Conservation (phyloP, 106 monocot species). For the Dendrobium chrysotoxum region DNA sequence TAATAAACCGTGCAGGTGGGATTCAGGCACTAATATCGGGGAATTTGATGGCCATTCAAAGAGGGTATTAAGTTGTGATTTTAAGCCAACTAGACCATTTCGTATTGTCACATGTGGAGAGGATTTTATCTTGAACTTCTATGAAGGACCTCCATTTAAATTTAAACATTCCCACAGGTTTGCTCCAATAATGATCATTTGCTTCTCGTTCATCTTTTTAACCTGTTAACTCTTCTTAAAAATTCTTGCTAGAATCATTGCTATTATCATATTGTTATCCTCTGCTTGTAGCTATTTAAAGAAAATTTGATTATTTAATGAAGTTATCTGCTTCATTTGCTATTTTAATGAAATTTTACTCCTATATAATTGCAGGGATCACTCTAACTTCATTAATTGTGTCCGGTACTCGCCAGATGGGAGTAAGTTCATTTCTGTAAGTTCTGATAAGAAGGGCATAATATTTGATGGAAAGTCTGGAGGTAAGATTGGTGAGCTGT, state of each 20-base stretch:
- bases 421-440: slow-evolving; percentile 84
- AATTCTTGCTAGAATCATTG: neutral
- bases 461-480: slow-evolving; percentile 93
- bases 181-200: neutral
- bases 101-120: slow-evolving; percentile 26
- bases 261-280: neutral
- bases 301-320: slow-evolving; percentile 1
- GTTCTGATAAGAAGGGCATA: slow-evolving; percentile 93
- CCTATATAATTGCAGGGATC: slow-evolving; percentile 64
- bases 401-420: slow-evolving; percentile 93
- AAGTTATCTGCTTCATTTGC: neutral
- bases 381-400: slow-evolving; percentile 95
- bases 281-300: neutral
- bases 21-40: slow-evolving; percentile 24
- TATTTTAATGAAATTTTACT: neutral
- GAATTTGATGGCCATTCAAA: slow-evolving; percentile 30
- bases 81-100: slow-evolving; percentile 29
- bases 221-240: neutral
- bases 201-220: neutral
- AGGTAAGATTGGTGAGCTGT: slow-evolving; percentile 87
- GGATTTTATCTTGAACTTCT: slow-evolving; percentile 32
- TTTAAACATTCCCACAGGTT: slow-evolving; percentile 27
- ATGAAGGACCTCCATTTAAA: slow-evolving; percentile 29
- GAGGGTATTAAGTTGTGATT: slow-evolving; percentile 28
- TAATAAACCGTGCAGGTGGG: slow-evolving; percentile 14